Conservation (phyloP, 2,329 filamentous ascomycete genomes). For the Sporothrix pallida region DNA sequence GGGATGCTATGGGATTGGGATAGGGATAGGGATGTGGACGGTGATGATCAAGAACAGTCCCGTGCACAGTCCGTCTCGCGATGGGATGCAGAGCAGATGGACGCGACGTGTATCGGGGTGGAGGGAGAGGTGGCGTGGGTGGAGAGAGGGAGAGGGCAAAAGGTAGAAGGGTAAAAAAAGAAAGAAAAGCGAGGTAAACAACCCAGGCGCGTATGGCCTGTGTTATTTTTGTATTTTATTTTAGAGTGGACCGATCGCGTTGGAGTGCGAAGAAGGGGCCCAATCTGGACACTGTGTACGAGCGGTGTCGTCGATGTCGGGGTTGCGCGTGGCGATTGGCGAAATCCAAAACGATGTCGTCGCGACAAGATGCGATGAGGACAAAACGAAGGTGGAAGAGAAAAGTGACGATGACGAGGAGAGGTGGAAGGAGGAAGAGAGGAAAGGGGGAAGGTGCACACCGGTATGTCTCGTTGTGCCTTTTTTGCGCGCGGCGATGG, state of each 20-base stretch:
- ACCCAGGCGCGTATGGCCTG: constrained; percentile 32
- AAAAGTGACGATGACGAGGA: neutral
- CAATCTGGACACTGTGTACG: constrained; percentile 14
- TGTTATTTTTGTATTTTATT: constrained; percentile 32
- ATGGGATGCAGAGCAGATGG: constrained; percentile 14
- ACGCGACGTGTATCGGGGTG: constrained; percentile 26
- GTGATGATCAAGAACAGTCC: constrained; percentile 18
- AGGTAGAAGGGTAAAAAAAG: constrained; percentile 6
- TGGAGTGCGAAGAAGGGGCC: constrained; percentile 6
- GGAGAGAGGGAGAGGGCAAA: constrained; percentile 6
- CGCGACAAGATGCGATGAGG: neutral
- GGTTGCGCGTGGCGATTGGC: constrained; percentile 14
- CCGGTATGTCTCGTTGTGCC: constrained; percentile 23
- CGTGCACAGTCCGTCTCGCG: constrained; percentile 19
- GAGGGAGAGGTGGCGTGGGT: constrained; percentile 21
- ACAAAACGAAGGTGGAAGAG: neutral
- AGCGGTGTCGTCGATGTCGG: constrained; percentile 12
- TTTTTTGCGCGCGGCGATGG: constrained; percentile 26
- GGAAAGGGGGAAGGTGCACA: constrained; percentile 10
- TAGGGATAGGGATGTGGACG: neutral
- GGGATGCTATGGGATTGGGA: neutral
- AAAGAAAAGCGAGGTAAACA: constrained; percentile 31
- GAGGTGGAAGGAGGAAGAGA: neutral
- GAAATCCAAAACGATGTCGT: constrained; percentile 6
- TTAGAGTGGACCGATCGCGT: constrained; percentile 34